Evolutionary conservation across 257 asterid species (phyloP), one percentile per base, ranked within the genome.

Genomic region (Solanum commersonii): DNA sequence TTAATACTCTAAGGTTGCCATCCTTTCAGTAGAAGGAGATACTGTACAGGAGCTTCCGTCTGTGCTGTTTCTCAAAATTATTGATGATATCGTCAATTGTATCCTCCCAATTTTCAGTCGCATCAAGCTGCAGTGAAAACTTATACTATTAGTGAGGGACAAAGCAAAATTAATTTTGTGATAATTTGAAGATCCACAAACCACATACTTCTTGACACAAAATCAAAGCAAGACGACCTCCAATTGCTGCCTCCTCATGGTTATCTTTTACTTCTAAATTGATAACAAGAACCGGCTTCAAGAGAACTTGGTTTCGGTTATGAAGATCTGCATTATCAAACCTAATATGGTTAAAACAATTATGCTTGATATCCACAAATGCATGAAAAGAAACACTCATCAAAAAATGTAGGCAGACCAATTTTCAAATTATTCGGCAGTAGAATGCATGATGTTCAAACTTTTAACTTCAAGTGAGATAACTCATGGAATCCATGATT

Each of bases 211-310:
- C 98, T 89, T 94, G 97, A 91, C 99, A 97, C 91, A 97, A 90
- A 77, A 91, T 94, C 70, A 97, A 91, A 83, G 99, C 99, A 85
- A 91, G 97, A 83, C 96, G 95, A 33, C 95, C 99, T 34, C 99
- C 99, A 81, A 94, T 86, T 71, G 99, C 99, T 68, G 99, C 99
- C 90, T 96, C 99, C 94, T 97, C 99, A 20, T 97, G 99, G 92
- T 97, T 97, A 90, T 97, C 99, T 93, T 96, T 97, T 70, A 97
- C 99, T 91, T 97, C 99, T 92, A 97, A 89, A 89, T 97, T 97
- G 92, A 97, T 94, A 6, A 95, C 91, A 85, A 97, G 90, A 90
- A 95, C 99, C 13, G 96, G 95, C 93, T 94, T 95, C 92, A 95
- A 56, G n/a, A 88, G 92, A 40, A 92, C 94, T 52, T 96, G 99